Conservation (phyloP, 108 stramenopile genomes). For the Skeletonema potamos region DNA sequence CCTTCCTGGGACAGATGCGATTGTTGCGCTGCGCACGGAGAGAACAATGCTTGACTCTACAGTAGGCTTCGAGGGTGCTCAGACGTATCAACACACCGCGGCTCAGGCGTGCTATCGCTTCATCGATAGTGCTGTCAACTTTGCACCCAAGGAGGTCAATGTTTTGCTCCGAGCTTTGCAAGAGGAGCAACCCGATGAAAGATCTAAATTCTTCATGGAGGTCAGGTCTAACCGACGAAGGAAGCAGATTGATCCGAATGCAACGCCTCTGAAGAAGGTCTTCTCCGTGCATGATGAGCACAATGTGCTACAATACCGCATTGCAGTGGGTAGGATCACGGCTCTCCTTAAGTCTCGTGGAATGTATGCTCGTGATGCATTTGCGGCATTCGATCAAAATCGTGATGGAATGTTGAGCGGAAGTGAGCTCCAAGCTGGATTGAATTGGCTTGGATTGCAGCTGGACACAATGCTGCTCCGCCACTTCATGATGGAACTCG, state of each 20-base stretch:
- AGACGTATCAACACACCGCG: conserved; percentile 87
- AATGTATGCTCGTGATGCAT: conserved; percentile 95
- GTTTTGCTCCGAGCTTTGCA: conserved; percentile 92
- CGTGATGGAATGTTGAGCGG: conserved; percentile 91
- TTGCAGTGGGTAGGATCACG: conserved; percentile 90
- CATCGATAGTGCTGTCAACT: conserved; percentile 93
- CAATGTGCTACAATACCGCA: conserved; percentile 92
- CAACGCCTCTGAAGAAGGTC: conserved; percentile 90
- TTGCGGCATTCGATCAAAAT: conserved; percentile 93
- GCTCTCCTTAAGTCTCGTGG: conserved; percentile 90
- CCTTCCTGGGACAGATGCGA: conserved; percentile 78
- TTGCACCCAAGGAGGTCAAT: conserved; percentile 85
- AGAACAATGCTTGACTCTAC: conserved; percentile 81
- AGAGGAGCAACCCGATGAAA: conserved; percentile 80
- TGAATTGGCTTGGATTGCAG: conserved; percentile 93
- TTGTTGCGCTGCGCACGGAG: conserved; percentile 81
- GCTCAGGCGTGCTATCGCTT: conserved; percentile 94
- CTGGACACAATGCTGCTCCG: conserved; percentile 75
- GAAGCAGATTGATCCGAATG: conserved; percentile 89
- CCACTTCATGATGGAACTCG: conserved; percentile 91
- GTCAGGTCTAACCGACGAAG: conserved; percentile 93
- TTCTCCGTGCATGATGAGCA: conserved; percentile 96
- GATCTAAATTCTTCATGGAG: conserved; percentile 93
- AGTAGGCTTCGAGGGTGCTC: conserved; percentile 78
- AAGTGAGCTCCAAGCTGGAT: conserved; percentile 93